A percentile compares a stretch with the other conserved stretches of the same genome.
phyloP scores from a whole-genome alignment of 805 yeast species.

The Alloascoidea hylecoeti region DNA sequence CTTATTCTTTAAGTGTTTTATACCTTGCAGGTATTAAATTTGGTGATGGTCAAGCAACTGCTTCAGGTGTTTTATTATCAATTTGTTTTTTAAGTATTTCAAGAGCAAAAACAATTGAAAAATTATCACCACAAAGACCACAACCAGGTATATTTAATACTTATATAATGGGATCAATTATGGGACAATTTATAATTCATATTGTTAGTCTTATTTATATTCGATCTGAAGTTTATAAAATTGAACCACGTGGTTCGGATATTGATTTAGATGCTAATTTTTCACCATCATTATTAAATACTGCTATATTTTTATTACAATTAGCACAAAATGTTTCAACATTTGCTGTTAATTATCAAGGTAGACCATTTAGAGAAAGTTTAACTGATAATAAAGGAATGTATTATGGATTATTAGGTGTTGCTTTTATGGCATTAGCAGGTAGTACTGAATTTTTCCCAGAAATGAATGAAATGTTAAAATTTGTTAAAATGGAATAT shows the following conservation, averaged over 20 bases:
- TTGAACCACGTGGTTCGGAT: slow-evolving; percentile 89
- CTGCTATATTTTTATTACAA: slow-evolving; percentile 90
- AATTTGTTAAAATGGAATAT: slow-evolving; percentile 74
- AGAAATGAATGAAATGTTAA: slow-evolving; percentile 84
- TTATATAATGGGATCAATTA: slow-evolving; percentile 94
- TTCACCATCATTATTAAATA: slow-evolving; percentile 80
- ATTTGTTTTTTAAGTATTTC: slow-evolving; percentile 94
- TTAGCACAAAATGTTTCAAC: slow-evolving; percentile 95
- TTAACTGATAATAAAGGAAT: slow-evolving; percentile 87
- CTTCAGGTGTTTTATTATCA: slow-evolving; percentile 82
- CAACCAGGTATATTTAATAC: slow-evolving; percentile 93
- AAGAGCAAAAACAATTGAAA: slow-evolving; percentile 81
- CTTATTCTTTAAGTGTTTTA: slow-evolving; percentile 87
- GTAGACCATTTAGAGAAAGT: slow-evolving; percentile 90
- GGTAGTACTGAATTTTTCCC: slow-evolving; percentile 94
- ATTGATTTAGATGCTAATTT: slow-evolving; percentile 84
- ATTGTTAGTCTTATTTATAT: slow-evolving; percentile 71
- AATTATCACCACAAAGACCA: slow-evolving; percentile 86
- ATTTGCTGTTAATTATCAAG: slow-evolving; percentile 95
- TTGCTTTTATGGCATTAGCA: slow-evolving; percentile 72
- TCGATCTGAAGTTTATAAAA: slow-evolving; percentile 65
- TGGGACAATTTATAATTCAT: slow-evolving; percentile 94
- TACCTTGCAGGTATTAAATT: slow-evolving; percentile 95
- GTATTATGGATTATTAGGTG: slow-evolving; percentile 92
- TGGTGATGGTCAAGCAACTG: slow-evolving; percentile 97